phyloP scores from a whole-genome alignment of 2,329 filamentous ascomycete species.

The Verticillium dahliae region DNA sequence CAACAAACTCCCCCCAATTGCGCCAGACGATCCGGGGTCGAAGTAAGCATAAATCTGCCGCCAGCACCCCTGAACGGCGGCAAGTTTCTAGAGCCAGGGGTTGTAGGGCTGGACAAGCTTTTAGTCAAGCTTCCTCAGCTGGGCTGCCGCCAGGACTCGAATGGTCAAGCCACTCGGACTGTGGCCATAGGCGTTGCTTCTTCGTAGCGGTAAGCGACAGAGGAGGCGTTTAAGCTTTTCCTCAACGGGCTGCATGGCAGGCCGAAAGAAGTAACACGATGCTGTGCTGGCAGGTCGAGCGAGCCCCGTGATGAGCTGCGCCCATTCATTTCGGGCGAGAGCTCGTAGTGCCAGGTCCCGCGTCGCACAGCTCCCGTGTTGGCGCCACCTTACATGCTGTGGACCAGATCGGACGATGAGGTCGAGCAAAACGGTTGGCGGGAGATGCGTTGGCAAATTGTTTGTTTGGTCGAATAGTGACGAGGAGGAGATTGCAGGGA shows the following conservation, averaged over 20 bases:
- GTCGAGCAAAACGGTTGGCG: neutral
- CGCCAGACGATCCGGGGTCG: neutral
- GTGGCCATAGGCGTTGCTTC: neutral
- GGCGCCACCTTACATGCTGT: neutral
- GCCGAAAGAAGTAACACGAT: neutral
- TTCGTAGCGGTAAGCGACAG: neutral
- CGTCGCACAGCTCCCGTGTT: neutral
- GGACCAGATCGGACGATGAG: neutral
- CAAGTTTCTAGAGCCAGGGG: neutral
- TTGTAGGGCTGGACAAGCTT: neutral
- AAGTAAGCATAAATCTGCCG: neutral
- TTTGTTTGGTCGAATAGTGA: no score
- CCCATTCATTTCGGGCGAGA: neutral
- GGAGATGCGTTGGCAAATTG: neutral
- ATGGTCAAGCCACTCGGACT: neutral
- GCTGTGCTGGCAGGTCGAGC: neutral
- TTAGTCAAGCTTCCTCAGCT: neutral
- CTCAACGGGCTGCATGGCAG: neutral
- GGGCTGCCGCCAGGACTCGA: neutral
- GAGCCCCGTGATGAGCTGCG: neutral
- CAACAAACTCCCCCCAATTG: no score
- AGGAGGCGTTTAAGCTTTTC: neutral
- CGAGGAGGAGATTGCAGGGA: no score
- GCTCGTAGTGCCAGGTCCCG: neutral
- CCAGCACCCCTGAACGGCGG: neutral